Evolutionary conservation across 306 rosid species (phyloP).

Genomic region (Ormosia semicastrata): DNA sequence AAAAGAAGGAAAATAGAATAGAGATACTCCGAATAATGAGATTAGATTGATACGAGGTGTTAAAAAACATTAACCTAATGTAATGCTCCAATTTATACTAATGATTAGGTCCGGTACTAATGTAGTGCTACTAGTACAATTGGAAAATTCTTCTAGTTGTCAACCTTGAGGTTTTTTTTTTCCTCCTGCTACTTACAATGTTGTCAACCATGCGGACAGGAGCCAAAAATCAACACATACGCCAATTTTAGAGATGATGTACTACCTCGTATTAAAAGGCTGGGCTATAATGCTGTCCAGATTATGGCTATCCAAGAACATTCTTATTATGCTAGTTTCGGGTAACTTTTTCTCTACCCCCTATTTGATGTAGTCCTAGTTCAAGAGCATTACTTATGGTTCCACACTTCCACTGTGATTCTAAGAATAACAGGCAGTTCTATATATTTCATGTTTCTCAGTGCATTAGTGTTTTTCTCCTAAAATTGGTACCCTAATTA

Average conservation of each 20-base stretch:
- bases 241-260: slow-evolving; percentile 82
- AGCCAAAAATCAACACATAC: slow-evolving; percentile 79
- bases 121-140: neutral
- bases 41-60: no score
- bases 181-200: neutral
- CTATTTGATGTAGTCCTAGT: neutral
- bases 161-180: neutral
- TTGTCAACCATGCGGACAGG: slow-evolving; percentile 52
- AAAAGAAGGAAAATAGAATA: no score
- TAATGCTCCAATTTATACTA: neutral
- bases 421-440: neutral
- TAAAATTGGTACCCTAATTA: neutral
- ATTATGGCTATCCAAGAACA: slow-evolving; percentile 99
- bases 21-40: no score
- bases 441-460: slow-evolving; percentile 15
- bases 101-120: neutral
- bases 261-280: slow-evolving; percentile 61
- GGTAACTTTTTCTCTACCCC: slow-evolving; percentile 51
- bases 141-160: neutral
- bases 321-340: slow-evolving; percentile 98
- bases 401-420: slow-evolving; percentile 7
- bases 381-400: neutral
- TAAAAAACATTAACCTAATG: no score
- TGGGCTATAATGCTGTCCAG: slow-evolving; percentile 98
- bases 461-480: slow-evolving; percentile 9